Evolutionary conservation across 441 rosid species (phyloP).

Genomic region (Breynia disticha): DNA sequence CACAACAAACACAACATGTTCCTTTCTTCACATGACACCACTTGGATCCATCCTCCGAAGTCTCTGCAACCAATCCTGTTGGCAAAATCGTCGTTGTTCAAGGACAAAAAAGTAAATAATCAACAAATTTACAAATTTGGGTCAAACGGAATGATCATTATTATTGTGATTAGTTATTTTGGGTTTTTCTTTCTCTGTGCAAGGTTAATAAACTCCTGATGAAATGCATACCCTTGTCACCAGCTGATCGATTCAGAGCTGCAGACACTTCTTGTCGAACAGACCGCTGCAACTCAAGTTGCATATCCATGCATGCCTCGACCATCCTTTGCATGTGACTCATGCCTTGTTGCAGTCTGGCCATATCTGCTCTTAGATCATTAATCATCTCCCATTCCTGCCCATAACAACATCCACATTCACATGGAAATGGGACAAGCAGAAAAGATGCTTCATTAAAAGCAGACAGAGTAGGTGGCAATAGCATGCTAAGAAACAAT

Average conservation of each 20-base stretch:
- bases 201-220: not conserved
- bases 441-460: not conserved
- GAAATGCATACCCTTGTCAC: constrained; percentile 50
- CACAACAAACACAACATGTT: constrained; percentile 91
- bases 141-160: too few species aligned
- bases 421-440: constrained; percentile 6
- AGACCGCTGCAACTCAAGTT: constrained; percentile 89
- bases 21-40: constrained; percentile 92
- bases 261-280: constrained; percentile 98
- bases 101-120: not conserved
- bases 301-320: constrained; percentile 99
- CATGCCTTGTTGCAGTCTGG: constrained; percentile 95
- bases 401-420: constrained; percentile 14
- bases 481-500: too few species aligned
- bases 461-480: too few species aligned
- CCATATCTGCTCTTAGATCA: constrained; percentile 85
- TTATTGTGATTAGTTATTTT: too few species aligned
- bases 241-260: constrained; percentile 64
- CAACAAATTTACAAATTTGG: not conserved
- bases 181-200: too few species aligned
- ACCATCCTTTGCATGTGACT: constrained; percentile 98
- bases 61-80: constrained; percentile 53
- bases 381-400: constrained; percentile 96
- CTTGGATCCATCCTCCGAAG: constrained; percentile 78
- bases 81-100: not conserved